These are phyloP conservation scores for Cladorrhinum sp. DNA, from an alignment of 2,329 filamentous ascomycete species.

Conservation along the genomic window DNA sequence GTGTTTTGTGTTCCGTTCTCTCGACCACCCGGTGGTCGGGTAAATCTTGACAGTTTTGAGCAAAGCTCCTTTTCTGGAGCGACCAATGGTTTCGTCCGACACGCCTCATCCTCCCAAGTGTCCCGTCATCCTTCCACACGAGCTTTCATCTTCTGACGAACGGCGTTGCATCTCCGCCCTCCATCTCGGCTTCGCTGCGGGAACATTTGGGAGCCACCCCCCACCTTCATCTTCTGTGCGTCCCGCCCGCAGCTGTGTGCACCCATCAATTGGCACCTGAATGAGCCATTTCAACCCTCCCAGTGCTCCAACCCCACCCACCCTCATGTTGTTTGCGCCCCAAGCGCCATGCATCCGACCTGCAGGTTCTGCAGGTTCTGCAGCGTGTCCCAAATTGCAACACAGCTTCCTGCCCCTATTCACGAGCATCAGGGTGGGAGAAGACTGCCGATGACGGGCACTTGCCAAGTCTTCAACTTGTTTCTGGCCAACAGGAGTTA, in stretches of 20 bases:
- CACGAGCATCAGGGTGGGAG: neutral
- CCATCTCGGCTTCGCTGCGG: constrained; percentile 6
- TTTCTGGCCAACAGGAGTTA: neutral
- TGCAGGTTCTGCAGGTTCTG: neutral
- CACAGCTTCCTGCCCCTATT: neutral
- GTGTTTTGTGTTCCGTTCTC: neutral
- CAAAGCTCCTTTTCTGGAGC: neutral
- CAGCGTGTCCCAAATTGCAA: constrained; percentile 3
- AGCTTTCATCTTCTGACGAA: neutral
- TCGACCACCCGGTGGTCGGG: too few relatives aligned
- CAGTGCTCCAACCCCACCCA: neutral
- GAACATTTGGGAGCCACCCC: neutral
- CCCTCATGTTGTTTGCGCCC: neutral
- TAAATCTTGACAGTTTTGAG: neutral
- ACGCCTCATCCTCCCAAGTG: neutral
- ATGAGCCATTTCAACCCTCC: neutral
- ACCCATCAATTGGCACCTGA: neutral
- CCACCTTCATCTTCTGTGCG: constrained; percentile 5
- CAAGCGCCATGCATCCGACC: neutral
- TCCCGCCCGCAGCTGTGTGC: constrained; percentile 3
- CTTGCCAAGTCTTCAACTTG: neutral
- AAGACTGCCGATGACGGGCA: neutral
- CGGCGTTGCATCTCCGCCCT: neutral
- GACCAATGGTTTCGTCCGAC: neutral
- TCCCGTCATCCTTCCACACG: neutral